phyloP scores from a whole-genome alignment of 176 grass and related monocot species.

The Avena eriantha region DNA sequence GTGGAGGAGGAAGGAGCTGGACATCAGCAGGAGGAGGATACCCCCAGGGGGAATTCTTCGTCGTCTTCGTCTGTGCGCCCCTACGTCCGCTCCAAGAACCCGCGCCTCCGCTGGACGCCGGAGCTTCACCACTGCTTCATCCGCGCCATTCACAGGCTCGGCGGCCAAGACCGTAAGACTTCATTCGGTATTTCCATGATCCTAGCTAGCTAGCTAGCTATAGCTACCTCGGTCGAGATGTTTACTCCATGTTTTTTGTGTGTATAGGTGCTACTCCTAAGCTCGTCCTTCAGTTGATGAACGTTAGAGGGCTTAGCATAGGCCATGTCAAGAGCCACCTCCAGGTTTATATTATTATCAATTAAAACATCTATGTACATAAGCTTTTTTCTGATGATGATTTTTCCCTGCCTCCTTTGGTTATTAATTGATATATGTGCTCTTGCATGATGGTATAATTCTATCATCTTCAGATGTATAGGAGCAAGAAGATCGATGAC shows the following conservation, averaged over 20 bases:
- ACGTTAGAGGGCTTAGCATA: constrained; percentile 78
- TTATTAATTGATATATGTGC: background rate
- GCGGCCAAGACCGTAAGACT: constrained; percentile 72
- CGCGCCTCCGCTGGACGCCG: constrained; percentile 80
- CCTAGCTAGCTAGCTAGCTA: background rate
- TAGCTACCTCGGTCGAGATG: background rate
- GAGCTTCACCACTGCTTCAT: constrained; percentile 72
- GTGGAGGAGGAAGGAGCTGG: constrained; percentile 60
- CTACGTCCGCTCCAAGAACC: constrained; percentile 77
- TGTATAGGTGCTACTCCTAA: constrained; percentile 68
- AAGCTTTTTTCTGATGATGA: background rate
- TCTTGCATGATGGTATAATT: background rate
- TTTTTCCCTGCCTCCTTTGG: background rate
- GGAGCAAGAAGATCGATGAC: constrained; percentile 74
- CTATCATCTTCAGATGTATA: constrained; percentile 66
- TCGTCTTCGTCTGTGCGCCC: constrained; percentile 42
- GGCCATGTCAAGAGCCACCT: constrained; percentile 89
- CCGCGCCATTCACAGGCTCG: constrained; percentile 67
- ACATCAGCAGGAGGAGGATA: background rate
- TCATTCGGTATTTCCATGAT: background rate
- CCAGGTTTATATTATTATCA: constrained; percentile 46
- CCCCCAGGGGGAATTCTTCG: background rate
- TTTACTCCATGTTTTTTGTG: background rate
- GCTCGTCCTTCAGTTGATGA: constrained; percentile 78
- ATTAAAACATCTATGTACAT: background rate